These are phyloP conservation scores for Uncinocarpus reesii DNA, from an alignment of 2,329 filamentous ascomycete genomes.

Conservation along the genomic window DNA sequence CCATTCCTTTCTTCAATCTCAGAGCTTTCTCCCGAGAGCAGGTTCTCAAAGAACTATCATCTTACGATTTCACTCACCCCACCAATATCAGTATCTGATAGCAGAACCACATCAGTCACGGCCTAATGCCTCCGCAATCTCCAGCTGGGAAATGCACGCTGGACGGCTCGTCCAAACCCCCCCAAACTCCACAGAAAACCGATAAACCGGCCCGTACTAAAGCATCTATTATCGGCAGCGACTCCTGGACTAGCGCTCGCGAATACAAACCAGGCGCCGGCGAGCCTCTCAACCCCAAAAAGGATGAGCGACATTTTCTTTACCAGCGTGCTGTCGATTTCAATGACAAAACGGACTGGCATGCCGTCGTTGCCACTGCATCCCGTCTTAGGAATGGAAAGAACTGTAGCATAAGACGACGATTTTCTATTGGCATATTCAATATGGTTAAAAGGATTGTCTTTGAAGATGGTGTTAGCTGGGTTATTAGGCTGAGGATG, in stretches of 20 bases:
- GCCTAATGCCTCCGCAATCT: not conserved
- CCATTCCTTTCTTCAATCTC: too few species aligned
- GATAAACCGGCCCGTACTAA: too few species aligned
- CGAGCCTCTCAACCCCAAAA: not conserved
- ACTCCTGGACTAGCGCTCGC: not conserved
- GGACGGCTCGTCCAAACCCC: not conserved
- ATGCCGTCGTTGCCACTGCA: not conserved
- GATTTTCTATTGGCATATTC: slow-evolving; percentile 5
- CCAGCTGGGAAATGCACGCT: not conserved
- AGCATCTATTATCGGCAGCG: not conserved
- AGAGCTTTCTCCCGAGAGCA: too few species aligned
- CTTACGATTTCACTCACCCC: too few species aligned
- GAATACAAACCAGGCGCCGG: not conserved
- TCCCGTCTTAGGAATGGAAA: not conserved
- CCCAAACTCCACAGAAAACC: not conserved
- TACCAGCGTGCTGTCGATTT: slow-evolving; percentile 5
- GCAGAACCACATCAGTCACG: too few species aligned
- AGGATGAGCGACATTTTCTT: not conserved
- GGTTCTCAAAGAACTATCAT: too few species aligned
- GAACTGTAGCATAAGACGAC: not conserved
- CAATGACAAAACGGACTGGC: slow-evolving; percentile 1
- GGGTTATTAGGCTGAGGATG: slow-evolving; percentile 10
- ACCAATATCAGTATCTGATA: too few species aligned
- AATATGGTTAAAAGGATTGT: slow-evolving; percentile 6
- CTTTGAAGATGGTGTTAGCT: slow-evolving; percentile 5